Evolutionary conservation across 2,329 filamentous ascomycete species (phyloP), one percentile per base, ranked within the genome.

Genomic region (Apiospora sp.): DNA sequence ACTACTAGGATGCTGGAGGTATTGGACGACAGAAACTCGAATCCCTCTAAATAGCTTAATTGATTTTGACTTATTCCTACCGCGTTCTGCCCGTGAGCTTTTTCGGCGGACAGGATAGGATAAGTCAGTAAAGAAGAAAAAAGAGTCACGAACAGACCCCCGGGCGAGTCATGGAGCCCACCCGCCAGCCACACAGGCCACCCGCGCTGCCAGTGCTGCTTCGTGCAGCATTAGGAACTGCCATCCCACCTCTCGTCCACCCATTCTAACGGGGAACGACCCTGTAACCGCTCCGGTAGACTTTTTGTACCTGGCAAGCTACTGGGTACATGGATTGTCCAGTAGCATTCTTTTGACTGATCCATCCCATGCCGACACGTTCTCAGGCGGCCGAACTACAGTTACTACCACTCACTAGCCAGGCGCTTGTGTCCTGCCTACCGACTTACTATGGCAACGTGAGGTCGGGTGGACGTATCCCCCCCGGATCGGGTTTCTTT

Each of bases 181-280:
- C 54, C 54, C 54, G 54, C 54, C 54, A 61, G 54, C 54, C 54
- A 61, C 54, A 61, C 54, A 61, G 54, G 54, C 54, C 54, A 61
- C 34, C 58, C 58, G 58, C n/a, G 58, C 58, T 64, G 58, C 58
- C 58, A 64, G 4, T 19, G 58, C 58, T 64, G 34, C 58, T 64
- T 64, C 16, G 34, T 41, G 58, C 58, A 64, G 58, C 58, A 61
- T 61, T 61, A 30, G 49, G 51, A 64, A 64, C 58, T 64, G 58
- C 58, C 58, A 64, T 64, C 58, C 58, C 58, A 64, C 58, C 58
- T 64, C 34, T 41, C 4, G 58, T 13, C 58, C 58, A 41, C 58
- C 22, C 58, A 64, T n/a, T 6, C 58, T 24, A 12, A 64, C 58
- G 58, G 58, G 58, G 58, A 64, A 19, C 30, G 58, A 64, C 58